phyloP scores from a whole-genome alignment of 345 rosid genomes.

The Iberis pinnata region DNA sequence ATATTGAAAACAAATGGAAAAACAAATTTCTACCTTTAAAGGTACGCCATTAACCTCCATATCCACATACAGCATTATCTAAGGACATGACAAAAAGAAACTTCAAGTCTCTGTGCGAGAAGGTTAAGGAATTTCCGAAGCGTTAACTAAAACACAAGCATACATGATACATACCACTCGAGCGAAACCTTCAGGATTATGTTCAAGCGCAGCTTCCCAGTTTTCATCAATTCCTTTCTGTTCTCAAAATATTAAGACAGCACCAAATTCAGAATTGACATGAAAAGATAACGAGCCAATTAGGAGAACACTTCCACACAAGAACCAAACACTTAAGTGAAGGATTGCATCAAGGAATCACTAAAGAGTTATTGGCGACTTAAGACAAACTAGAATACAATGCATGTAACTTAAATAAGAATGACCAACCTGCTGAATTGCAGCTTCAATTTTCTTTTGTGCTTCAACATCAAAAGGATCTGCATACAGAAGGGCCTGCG shows the following conservation, averaged over 20 bases:
- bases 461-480: conserved; percentile 99
- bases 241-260: conserved; percentile 17
- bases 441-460: conserved; percentile 95
- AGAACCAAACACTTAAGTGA: not conserved
- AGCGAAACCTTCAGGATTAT: conserved; percentile 97
- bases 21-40: conserved; percentile 58
- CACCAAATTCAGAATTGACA: conserved; percentile 3
- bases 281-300: not conserved
- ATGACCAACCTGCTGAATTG: conserved; percentile 76
- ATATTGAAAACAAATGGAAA: not conserved
- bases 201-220: conserved; percentile 96
- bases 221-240: conserved; percentile 99
- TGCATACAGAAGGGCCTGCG: conserved; percentile 79
- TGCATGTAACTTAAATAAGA: conserved; percentile 8
- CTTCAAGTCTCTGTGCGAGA: conserved; percentile 36
- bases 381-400: conserved; percentile 1
- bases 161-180: conserved; percentile 86
- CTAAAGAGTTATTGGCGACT: not conserved
- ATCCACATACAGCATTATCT: conserved; percentile 95
- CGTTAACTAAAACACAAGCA: conserved; percentile 22
- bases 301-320: not conserved
- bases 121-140: conserved; percentile 36
- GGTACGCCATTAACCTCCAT: conserved; percentile 98
- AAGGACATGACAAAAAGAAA: conserved; percentile 23
- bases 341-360: not conserved